Base-by-base conservation (phyloP, 148 eudicot species). In the Camellia japonica region DNA sequence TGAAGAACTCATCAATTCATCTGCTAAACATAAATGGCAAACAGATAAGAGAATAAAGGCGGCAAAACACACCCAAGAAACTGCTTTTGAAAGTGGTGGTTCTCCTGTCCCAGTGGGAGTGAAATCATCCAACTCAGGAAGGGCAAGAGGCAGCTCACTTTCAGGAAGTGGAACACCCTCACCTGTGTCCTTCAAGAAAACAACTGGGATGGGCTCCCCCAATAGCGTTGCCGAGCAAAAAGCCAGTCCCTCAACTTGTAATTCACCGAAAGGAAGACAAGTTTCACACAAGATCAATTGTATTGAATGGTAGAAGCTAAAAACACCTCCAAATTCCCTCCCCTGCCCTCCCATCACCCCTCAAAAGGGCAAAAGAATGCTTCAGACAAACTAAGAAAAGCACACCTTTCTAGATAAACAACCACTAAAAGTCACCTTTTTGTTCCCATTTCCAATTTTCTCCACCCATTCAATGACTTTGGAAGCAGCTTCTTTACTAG, bases 81-180 rank as follows among this genome's bases (percentile, higher is more conserved):
- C 79, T 66, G 98, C 98, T 89, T 96, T 96, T 13, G 99, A 69
- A 74, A 96, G 91, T 68, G 98, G 99, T 30, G 99, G 99, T 46
- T 96, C 99, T 79, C 99, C 99, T n/a, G 99, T 93, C 61, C 98
- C 99, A 20, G 97, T 96, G 44, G 98, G 99, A 71, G 93, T 93
- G 79, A 96, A 96, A 90, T 96, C 99, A 83, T 96, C 97, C 87
- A 96, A 86, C 86, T 93, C 97, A 54, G 99, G 99, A 83, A 96
- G 99, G 70, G 89, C 88, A 82, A 96, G 86, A 78, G 99, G 99
- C 80, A 96, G 88, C 80, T 91, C 97, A 75, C 77, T 88, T 89
- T 96, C 99, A 77, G 99, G 90, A 83, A 96, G 87, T 2, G 95
- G 92, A 82, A 92, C 77, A 69, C 79, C 84, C 76, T 92, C 95